Conservation (phyloP, 495 filamentous ascomycete genomes). For the Penicillium paxilli region DNA sequence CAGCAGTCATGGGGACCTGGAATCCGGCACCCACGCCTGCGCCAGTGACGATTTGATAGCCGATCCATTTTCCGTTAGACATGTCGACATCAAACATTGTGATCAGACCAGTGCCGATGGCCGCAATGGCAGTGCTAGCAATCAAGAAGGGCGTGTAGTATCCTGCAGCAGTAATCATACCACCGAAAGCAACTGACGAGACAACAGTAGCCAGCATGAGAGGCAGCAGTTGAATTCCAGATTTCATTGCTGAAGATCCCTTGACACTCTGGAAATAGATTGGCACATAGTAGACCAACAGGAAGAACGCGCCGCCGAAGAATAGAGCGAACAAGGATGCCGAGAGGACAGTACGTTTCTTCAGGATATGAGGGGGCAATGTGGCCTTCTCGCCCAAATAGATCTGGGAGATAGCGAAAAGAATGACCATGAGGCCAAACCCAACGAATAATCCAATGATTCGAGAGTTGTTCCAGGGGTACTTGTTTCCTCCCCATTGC, state of each 20-base stretch:
- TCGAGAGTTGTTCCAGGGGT: conserved; percentile 33
- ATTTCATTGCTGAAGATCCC: conserved; percentile 58
- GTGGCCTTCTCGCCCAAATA: conserved; percentile 27
- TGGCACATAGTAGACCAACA: conserved; percentile 44
- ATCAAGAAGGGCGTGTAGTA: conserved; percentile 72
- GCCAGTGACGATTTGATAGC: conserved; percentile 60
- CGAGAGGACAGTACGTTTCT: conserved; percentile 50
- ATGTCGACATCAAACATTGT: conserved; percentile 53
- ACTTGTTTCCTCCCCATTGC: conserved; percentile 43
- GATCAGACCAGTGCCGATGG: conserved; percentile 66
- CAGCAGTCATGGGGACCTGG: conserved; percentile 41
- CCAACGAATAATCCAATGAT: conserved; percentile 38
- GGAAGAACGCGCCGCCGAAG: conserved; percentile 45
- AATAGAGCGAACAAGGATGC: conserved; percentile 53
- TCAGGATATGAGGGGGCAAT: conserved; percentile 29
- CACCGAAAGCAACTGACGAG: conserved; percentile 42
- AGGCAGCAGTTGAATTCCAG: conserved; percentile 50
- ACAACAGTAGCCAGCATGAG: conserved; percentile 38
- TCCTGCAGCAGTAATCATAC: conserved; percentile 55
- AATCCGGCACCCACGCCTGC: conserved; percentile 52
- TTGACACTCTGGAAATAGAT: conserved; percentile 60
- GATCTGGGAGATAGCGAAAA: conserved; percentile 27
- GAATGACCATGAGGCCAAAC: conserved; percentile 33
- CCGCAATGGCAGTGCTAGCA: conserved; percentile 47
- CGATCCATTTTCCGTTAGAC: conserved; percentile 50